Evolutionary conservation across 768 basidiomycete species (phyloP).

Genomic region (Panaeolus cyanescens): DNA sequence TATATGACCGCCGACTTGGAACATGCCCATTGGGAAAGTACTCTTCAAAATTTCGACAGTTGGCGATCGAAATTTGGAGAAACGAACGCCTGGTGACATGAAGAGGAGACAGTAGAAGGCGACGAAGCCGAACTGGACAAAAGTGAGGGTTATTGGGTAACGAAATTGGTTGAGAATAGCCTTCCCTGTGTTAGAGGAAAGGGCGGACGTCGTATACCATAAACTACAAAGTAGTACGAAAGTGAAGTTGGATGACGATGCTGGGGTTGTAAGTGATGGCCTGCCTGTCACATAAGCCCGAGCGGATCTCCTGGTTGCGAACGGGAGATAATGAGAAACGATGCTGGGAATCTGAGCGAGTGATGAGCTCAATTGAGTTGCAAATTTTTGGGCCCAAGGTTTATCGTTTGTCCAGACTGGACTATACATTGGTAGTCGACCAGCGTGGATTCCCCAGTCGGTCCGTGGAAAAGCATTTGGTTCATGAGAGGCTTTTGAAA

Average conservation of each 20-base stretch:
- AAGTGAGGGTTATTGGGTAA: constrained; percentile 95
- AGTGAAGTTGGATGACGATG: constrained; percentile 35
- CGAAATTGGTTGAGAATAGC: constrained; percentile 90
- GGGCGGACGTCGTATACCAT: constrained; percentile 93
- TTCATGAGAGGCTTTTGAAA: constrained; percentile 20
- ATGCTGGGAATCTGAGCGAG: constrained; percentile 27
- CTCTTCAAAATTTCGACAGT: constrained; percentile 70
- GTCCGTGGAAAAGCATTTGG: constrained; percentile 20
- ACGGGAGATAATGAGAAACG: constrained; percentile 24
- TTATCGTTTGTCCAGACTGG: constrained; percentile 32
- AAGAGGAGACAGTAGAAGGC: constrained; percentile 82
- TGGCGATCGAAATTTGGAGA: constrained; percentile 70
- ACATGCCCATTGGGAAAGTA: constrained; percentile 94
- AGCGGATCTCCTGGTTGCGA: constrained; percentile 22
- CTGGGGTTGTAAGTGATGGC: constrained; percentile 30
- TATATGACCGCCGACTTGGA: constrained; percentile 97
- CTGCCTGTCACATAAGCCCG: constrained; percentile 25
- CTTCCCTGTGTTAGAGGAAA: constrained; percentile 97
- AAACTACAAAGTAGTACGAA: constrained; percentile 85
- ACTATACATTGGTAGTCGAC: constrained; percentile 30
- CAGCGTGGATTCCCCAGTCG: constrained; percentile 31
- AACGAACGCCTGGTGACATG: constrained; percentile 74
- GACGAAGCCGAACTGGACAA: constrained; percentile 96
- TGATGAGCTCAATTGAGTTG: constrained; percentile 21
- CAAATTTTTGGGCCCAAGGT: constrained; percentile 28